A percentile compares a stretch with the other conserved stretches of the same genome.
These are phyloP conservation scores for Boletus subparvulus DNA, from an alignment of 768 basidiomycete genomes.

Conservation along the genomic window DNA sequence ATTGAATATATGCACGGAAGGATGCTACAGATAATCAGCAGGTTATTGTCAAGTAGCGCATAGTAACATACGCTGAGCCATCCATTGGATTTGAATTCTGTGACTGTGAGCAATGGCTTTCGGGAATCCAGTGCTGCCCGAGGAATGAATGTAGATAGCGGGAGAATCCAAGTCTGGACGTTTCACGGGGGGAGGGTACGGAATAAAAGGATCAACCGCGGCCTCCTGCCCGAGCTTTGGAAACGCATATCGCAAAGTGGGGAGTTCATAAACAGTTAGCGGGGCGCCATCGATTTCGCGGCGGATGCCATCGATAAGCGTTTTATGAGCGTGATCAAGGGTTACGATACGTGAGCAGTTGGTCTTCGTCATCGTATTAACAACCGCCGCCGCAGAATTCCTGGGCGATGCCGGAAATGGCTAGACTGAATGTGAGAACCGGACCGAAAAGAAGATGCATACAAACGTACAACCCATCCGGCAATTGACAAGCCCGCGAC, in stretches of 20 bases:
- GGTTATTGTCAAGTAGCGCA: background rate
- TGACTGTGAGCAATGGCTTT: slow-evolving; percentile 44
- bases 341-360: slow-evolving; percentile 22
- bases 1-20: background rate
- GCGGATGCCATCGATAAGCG: slow-evolving; percentile 12
- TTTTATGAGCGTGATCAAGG: slow-evolving; percentile 15
- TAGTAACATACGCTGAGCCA: slow-evolving; percentile 32
- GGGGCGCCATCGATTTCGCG: background rate
- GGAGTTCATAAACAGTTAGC: slow-evolving; percentile 19
- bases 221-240: slow-evolving; percentile 41
- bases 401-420: slow-evolving; percentile 40
- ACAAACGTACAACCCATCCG: slow-evolving; percentile 35
- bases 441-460: slow-evolving; percentile 20
- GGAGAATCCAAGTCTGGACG: slow-evolving; percentile 34
- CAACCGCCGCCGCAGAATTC: slow-evolving; percentile 44
- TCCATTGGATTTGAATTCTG: slow-evolving; percentile 35
- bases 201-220: slow-evolving; percentile 13
- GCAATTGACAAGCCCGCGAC: slow-evolving; percentile 39
- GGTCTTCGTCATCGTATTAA: slow-evolving; percentile 23
- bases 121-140: slow-evolving; percentile 51
- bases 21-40: slow-evolving; percentile 4
- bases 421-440: slow-evolving; percentile 24
- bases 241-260: slow-evolving; percentile 31
- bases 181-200: slow-evolving; percentile 12
- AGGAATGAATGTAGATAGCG: slow-evolving; percentile 48